Conservation (phyloP, 306 rosid genomes). For the Rosa multiflora region DNA sequence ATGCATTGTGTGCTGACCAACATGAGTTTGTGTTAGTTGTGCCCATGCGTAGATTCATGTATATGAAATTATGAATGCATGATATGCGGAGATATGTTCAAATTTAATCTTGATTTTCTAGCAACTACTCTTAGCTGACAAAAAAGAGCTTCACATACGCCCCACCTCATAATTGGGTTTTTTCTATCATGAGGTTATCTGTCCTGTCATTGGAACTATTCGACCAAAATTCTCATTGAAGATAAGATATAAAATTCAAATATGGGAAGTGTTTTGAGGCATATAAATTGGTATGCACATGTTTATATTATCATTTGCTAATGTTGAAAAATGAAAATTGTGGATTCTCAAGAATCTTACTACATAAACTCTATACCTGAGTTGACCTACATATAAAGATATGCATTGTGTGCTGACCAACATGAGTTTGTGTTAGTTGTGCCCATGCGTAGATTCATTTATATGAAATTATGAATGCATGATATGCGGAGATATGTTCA, state of each 20-base stretch:
- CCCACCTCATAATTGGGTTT: not conserved
- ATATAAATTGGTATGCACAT: not conserved
- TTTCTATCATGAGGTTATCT: not conserved
- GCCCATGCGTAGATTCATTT: not conserved
- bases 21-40: not conserved
- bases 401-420: not conserved
- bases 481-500: not conserved
- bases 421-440: not conserved
- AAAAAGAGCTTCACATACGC: conserved; percentile 2
- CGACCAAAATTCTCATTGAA: not conserved
- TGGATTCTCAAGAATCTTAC: conserved; percentile 21
- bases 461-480: not conserved
- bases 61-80: not conserved
- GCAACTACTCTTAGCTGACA: not conserved
- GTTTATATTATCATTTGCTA: not conserved
- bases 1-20: not conserved
- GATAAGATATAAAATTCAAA: not conserved
- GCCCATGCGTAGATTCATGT: not conserved
- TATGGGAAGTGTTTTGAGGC: not conserved
- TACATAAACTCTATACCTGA: not conserved
- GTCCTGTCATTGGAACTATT: not conserved
- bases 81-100: not conserved
- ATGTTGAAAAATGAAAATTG: not conserved
- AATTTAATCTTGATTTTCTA: not conserved
- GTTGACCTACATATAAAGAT: not conserved